phyloP scores from a whole-genome alignment of 192 early-diverging fungal genomes.

The Diversispora eburnea region DNA sequence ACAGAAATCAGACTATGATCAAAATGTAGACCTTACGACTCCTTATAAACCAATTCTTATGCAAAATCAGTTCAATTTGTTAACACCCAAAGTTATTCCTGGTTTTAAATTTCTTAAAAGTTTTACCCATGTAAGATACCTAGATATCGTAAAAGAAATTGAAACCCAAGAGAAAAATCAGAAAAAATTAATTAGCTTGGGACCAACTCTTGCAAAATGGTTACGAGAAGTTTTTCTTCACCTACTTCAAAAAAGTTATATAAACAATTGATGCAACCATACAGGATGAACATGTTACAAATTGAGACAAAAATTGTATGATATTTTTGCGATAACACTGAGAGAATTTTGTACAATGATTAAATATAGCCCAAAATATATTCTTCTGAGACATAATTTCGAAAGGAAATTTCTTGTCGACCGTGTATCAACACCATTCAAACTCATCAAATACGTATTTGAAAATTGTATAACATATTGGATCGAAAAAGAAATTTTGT shows the following conservation, averaged over 20 bases:
- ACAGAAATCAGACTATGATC: neutral
- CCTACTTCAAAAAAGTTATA: slow-evolving; percentile 3
- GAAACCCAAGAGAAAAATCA: slow-evolving; percentile 22
- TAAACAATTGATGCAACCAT: slow-evolving; percentile 4
- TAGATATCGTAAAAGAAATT: slow-evolving; percentile 25
- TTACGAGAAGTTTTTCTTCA: slow-evolving; percentile 17
- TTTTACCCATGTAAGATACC: slow-evolving; percentile 25
- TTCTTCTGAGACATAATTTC: slow-evolving; percentile 13
- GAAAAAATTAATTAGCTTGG: slow-evolving; percentile 16
- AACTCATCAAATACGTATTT: slow-evolving; percentile 27
- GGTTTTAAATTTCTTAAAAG: slow-evolving; percentile 27
- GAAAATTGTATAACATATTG: slow-evolving; percentile 12
- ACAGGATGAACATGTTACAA: slow-evolving; percentile 12
- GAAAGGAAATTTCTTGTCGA: slow-evolving; percentile 27
- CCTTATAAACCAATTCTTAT: slow-evolving; percentile 26
- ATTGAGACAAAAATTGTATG: slow-evolving; percentile 11
- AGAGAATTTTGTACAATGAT: slow-evolving; percentile 14
- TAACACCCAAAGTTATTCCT: slow-evolving; percentile 22
- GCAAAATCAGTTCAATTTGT: slow-evolving; percentile 19
- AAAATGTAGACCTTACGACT: neutral
- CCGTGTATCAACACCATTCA: slow-evolving; percentile 22
- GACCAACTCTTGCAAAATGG: slow-evolving; percentile 7
- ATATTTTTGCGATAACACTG: slow-evolving; percentile 9
- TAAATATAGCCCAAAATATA: slow-evolving; percentile 24
- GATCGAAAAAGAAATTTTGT: slow-evolving; percentile 25